Percentiles rank a stretch among this genome's conserved stretches.
Evolutionary conservation across 148 eudicot species (phyloP).

Genomic region (Nepenthes gracilis): DNA sequence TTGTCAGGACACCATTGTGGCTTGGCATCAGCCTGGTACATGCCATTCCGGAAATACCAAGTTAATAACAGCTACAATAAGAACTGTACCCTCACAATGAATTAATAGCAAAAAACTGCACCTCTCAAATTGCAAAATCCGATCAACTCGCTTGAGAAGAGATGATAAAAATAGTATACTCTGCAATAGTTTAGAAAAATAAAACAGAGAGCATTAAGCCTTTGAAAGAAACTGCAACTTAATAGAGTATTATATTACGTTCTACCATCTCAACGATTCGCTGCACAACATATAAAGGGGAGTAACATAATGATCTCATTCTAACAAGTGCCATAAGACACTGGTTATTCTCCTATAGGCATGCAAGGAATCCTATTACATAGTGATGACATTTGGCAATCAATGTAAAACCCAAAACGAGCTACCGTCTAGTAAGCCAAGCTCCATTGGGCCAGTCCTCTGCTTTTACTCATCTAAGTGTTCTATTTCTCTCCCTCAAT

Average conservation of each 20-base stretch:
- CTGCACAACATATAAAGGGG: no score
- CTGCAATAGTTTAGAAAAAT: conserved; percentile 27
- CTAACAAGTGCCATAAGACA: no score
- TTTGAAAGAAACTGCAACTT: neutral
- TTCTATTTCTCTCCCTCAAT: no score
- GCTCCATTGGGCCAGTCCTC: no score
- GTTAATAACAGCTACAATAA: conserved; percentile 8
- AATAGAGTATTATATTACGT: neutral
- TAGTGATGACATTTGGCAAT: no score
- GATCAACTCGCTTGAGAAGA: conserved; percentile 80
- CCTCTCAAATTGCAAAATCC: conserved; percentile 97
- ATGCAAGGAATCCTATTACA: no score
- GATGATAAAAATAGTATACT: conserved; percentile 51
- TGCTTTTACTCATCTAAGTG: no score
- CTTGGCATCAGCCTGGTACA: conserved; percentile 87
- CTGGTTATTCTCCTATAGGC: no score
- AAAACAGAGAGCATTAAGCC: neutral
- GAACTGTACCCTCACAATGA: neutral
- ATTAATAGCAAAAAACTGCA: conserved; percentile 10
- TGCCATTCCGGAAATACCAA: conserved; percentile 8
- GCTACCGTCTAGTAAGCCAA: no score
- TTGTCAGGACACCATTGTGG: conserved; percentile 75
- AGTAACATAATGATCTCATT: neutral
- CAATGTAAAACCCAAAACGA: no score
- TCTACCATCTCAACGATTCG: no score